Evolutionary conservation across 768 basidiomycete species (phyloP), one percentile per base, ranked within the genome.

Genomic region (Naematelia encephala): DNA sequence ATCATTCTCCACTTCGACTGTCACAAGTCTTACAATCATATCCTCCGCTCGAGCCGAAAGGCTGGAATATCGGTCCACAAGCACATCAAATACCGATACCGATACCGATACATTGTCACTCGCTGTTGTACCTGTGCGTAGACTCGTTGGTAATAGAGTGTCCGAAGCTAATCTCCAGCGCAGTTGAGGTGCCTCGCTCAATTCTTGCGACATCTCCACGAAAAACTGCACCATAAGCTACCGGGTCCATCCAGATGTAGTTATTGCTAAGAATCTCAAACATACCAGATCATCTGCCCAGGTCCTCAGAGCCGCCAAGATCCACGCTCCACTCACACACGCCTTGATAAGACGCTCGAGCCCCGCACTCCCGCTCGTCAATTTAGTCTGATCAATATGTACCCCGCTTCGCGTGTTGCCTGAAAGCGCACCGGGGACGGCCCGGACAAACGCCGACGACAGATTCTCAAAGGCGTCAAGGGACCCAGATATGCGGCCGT

Each of bases 391-490:
- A 67, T 89, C 87, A 11, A 77, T 60, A 64, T 47, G 51, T 80
- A 80, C 58, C 13, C 82, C 78, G 27, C 80, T 74, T 26, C 81
- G 79, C 47, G 80, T 81, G 46, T 85, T 85, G 19, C 84, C 82
- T 0, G 78, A 71, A 42, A 98, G 81, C 0, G 91, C 91, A 16
- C 96, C 96, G 1, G 96, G 96, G 1, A 98, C 92, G 2, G 88
- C 88, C 13, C 91, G 87, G 43, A 92, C 84, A 63, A 99, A 85
- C 0, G 87, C 83, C 27, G 89, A 91, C 1, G 91, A 90, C 4
- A 96, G 80, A 1, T 87, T 88, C 76, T 98, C 96, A 66, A 97
- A 97, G 0, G 93, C 94, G 68, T 97, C 91, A 23, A 97, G 79
- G 8, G 92, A 91, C 8, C 87, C 84, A 1, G 84, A 81, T 74